phyloP scores from a whole-genome alignment of 352 stramenopile genomes.

The Phytopythium vexans region DNA sequence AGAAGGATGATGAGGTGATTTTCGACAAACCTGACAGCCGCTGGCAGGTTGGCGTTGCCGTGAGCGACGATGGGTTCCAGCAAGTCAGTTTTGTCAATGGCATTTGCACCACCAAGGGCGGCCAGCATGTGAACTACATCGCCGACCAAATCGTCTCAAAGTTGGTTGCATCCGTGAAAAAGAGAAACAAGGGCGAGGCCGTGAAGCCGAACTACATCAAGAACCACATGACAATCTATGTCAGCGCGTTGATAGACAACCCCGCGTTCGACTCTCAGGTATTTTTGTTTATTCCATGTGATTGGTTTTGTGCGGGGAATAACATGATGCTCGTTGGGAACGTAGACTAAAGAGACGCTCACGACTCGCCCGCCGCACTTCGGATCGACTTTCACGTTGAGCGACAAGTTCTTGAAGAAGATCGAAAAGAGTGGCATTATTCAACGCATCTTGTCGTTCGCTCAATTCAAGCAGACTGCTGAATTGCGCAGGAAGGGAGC shows the following conservation, averaged over 20 bases:
- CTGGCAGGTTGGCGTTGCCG: constrained; percentile 93
- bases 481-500: constrained; percentile 89
- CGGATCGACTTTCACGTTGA: constrained; percentile 83
- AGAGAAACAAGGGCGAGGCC: constrained; percentile 91
- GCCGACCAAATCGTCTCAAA: constrained; percentile 88
- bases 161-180: constrained; percentile 90
- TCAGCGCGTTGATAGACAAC: constrained; percentile 97
- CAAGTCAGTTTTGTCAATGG: constrained; percentile 98
- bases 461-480: constrained; percentile 90
- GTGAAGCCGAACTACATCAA: constrained; percentile 95
- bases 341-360: constrained; percentile 95
- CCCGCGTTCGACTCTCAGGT: constrained; percentile 97
- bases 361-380: constrained; percentile 87
- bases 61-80: constrained; percentile 93
- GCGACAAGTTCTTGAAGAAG: constrained; percentile 87
- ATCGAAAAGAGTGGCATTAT: constrained; percentile 89
- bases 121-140: constrained; percentile 95
- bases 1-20: constrained; percentile 58
- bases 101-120: constrained; percentile 96
- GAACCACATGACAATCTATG: constrained; percentile 95
- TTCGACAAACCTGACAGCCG: constrained; percentile 92
- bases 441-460: constrained; percentile 89
- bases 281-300: background rate
- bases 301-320: background rate
- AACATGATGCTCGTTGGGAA: background rate